These are phyloP conservation scores for Geosmithia flava DNA, from an alignment of 2,329 filamentous ascomycete genomes.

Conservation along the genomic window DNA sequence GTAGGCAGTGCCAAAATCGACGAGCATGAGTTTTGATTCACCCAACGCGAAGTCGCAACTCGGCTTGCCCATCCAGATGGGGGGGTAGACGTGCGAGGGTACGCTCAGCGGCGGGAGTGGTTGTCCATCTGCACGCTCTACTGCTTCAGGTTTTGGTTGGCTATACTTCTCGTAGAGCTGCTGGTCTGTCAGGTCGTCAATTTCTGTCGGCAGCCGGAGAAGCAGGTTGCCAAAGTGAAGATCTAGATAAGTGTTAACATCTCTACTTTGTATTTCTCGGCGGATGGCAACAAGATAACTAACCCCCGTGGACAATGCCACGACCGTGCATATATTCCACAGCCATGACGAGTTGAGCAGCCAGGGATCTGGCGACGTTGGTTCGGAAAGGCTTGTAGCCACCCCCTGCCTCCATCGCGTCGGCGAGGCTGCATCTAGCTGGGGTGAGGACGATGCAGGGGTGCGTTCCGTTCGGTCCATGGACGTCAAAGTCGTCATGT, in stretches of 20 bases:
- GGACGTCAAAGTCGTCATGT: conserved; percentile 10
- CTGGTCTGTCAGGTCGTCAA: conserved; percentile 9
- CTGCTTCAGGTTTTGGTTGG: conserved; percentile 8
- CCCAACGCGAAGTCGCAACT: conserved; percentile 14
- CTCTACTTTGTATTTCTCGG: neutral
- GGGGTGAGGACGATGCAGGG: conserved; percentile 11
- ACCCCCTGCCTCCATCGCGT: conserved; percentile 4
- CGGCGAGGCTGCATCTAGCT: conserved; percentile 12
- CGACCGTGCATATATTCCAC: conserved; percentile 14
- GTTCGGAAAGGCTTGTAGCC: conserved; percentile 10
- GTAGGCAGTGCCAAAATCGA: conserved; percentile 22
- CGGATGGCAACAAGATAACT: neutral
- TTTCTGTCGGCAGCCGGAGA: conserved; percentile 8
- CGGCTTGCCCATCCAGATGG: conserved; percentile 18
- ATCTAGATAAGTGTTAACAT: conserved; percentile 7
- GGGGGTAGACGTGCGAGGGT: conserved; percentile 12
- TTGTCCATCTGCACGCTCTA: conserved; percentile 7
- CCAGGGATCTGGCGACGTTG: conserved; percentile 12
- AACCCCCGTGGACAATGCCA: conserved; percentile 18
- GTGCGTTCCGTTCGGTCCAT: conserved; percentile 16
- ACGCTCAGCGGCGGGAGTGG: conserved; percentile 8
- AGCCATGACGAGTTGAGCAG: conserved; percentile 14
- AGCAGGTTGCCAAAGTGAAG: conserved; percentile 20
- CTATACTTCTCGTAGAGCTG: conserved; percentile 11
- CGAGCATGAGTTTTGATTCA: conserved; percentile 8